These are phyloP conservation scores for Arthrobotrys iridis DNA, from an alignment of 2,329 filamentous ascomycete genomes.

Conservation along the genomic window DNA sequence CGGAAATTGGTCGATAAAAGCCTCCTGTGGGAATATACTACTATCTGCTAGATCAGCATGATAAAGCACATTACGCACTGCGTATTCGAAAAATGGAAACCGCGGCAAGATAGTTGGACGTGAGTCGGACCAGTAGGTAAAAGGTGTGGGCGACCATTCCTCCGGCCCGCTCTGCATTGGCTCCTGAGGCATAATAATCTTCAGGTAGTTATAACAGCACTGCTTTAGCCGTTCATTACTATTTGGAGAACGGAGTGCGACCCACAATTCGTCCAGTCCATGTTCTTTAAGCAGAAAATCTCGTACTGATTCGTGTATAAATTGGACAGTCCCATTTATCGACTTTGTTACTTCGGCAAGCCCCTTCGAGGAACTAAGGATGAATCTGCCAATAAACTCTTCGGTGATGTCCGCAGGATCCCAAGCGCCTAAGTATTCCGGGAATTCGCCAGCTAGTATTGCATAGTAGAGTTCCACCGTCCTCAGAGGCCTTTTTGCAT, in stretches of 20 bases:
- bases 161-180: background rate
- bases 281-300: conserved; percentile 64
- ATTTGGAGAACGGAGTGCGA: conserved; percentile 58
- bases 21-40: conserved; percentile 57
- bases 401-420: conserved; percentile 55
- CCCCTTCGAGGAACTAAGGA: conserved; percentile 66
- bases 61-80: conserved; percentile 61
- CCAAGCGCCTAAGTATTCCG: conserved; percentile 43
- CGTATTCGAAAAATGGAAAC: conserved; percentile 66
- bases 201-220: conserved; percentile 63
- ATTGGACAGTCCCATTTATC: conserved; percentile 63
- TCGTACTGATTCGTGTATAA: conserved; percentile 67
- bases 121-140: no score
- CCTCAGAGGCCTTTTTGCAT: conserved; percentile 60
- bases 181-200: conserved; percentile 55
- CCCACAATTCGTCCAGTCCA: conserved; percentile 59
- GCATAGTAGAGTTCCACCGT: conserved; percentile 62
- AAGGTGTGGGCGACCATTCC: no score
- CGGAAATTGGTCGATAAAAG: conserved; percentile 60
- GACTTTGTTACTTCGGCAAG: conserved; percentile 63
- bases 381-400: conserved; percentile 59
- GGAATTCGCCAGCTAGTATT: conserved; percentile 59
- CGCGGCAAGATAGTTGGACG: no score
- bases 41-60: conserved; percentile 62
- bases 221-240: conserved; percentile 63